A percentile compares a stretch with the other conserved stretches of the same genome.
Conservation (phyloP, 306 rosid species). For the Inga oerstediana region DNA sequence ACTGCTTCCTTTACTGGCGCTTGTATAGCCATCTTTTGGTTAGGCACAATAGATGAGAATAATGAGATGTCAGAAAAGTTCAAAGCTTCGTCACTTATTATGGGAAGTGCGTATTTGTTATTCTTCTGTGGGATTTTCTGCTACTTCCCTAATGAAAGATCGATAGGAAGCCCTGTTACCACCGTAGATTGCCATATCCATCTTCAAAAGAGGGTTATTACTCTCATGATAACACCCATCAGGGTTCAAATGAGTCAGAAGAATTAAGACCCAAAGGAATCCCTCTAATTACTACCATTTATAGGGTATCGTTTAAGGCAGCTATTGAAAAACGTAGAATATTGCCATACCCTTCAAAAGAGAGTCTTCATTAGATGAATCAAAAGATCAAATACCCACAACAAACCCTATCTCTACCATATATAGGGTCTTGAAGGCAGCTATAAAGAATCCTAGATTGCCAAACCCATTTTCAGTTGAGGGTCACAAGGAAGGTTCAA, state of each 20-base stretch:
- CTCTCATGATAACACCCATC: background rate
- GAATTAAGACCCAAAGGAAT: background rate
- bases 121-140: background rate
- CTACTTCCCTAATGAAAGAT: background rate
- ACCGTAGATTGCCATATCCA: background rate
- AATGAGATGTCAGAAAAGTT: background rate
- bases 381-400: no score
- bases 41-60: background rate
- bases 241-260: background rate
- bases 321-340: no score
- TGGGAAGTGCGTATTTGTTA: background rate
- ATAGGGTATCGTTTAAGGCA: background rate
- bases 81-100: background rate
- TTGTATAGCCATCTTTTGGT: background rate
- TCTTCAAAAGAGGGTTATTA: background rate
- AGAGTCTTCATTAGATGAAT: no score
- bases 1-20: background rate
- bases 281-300: background rate
- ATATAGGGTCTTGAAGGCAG: no score
- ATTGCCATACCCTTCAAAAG: no score
- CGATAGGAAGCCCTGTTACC: background rate
- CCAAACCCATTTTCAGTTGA: no score
- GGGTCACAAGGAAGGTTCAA: background rate
- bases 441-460: no score
- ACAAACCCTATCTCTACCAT: no score